Conservation (phyloP, 2,329 filamentous ascomycete genomes). For the Triangularia setosa region DNA sequence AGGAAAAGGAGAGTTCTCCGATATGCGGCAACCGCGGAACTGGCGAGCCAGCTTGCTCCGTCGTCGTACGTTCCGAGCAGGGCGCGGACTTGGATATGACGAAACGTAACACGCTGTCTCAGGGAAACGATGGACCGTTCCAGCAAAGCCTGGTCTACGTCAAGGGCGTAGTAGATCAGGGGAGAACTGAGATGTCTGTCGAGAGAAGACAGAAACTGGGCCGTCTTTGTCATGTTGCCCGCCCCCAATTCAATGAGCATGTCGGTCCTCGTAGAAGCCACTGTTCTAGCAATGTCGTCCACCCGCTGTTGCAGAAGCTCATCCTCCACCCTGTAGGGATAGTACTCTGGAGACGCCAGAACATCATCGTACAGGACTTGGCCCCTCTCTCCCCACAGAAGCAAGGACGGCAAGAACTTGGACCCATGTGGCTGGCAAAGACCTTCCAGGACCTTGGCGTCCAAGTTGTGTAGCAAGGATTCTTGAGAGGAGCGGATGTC, state of each 20-base stretch:
- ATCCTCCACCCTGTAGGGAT: slow-evolving; percentile 14
- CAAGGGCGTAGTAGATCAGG: slow-evolving; percentile 13
- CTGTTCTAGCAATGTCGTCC: slow-evolving; percentile 1
- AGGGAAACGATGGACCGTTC: slow-evolving; percentile 2
- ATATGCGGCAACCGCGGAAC: not conserved
- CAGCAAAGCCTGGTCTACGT: slow-evolving; percentile 12
- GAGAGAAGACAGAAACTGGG: slow-evolving; percentile 1
- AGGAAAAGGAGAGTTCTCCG: slow-evolving; percentile 12
- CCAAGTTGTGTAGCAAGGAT: slow-evolving; percentile 10
- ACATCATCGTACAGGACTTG: slow-evolving; percentile 14
- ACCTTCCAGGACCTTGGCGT: slow-evolving; percentile 6
- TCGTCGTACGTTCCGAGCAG: slow-evolving; percentile 17
- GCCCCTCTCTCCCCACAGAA: slow-evolving; percentile 16
- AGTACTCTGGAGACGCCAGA: slow-evolving; percentile 6
- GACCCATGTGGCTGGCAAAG: not conserved
- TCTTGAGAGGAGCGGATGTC: slow-evolving; percentile 12
- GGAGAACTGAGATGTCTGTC: not conserved
- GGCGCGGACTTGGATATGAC: slow-evolving; percentile 6
- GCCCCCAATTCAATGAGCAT: slow-evolving; percentile 14
- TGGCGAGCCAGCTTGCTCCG: slow-evolving; percentile 6
- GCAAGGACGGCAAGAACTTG: slow-evolving; percentile 8
- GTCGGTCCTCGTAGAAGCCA: slow-evolving; percentile 7
- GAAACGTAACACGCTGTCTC: not conserved
- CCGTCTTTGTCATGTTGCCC: slow-evolving; percentile 13
- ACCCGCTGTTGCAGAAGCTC: not conserved